A percentile compares a stretch with the other conserved stretches of the same genome.
Evolutionary conservation across 345 rosid genomes (phyloP).

Genomic region (Brassica nigra): DNA sequence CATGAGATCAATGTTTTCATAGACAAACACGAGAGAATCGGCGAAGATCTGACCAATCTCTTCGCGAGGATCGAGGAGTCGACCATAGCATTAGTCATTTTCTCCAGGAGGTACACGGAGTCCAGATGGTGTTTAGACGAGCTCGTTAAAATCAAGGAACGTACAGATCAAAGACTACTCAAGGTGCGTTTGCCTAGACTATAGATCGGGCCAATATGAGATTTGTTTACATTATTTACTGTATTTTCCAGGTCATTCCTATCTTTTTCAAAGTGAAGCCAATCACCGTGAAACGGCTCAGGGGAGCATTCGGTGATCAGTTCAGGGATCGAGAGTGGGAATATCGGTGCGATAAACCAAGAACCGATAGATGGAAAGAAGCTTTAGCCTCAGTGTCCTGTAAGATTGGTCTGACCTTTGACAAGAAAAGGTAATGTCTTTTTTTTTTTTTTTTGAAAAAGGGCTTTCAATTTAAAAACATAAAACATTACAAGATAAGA

Average conservation of each 20-base stretch:
- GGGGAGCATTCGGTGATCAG: neutral
- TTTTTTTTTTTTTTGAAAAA: too few species aligned
- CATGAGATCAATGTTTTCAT: neutral
- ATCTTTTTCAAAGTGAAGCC: neutral
- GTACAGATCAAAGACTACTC: neutral
- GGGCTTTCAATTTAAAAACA: too few species aligned
- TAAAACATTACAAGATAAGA: too few species aligned
- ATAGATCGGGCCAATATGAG: neutral
- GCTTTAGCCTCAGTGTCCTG: neutral
- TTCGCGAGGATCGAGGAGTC: constrained; percentile 9
- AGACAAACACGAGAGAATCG: neutral
- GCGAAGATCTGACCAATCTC: neutral
- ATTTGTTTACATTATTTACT: neutral
- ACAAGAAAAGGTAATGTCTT: neutral
- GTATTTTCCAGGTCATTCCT: neutral
- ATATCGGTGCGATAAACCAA: neutral
- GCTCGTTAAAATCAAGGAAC: constrained; percentile 2
- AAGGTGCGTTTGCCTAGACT: neutral
- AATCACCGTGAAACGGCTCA: neutral
- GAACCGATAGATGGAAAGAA: neutral
- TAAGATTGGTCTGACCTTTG: neutral
- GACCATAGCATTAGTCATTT: neutral
- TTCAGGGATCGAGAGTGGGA: neutral
- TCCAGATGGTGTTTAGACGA: constrained; percentile 5
- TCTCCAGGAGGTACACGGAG: neutral